These are phyloP conservation scores for Arabis hirsuta DNA, from an alignment of 345 rosid genomes.

Conservation along the genomic window DNA sequence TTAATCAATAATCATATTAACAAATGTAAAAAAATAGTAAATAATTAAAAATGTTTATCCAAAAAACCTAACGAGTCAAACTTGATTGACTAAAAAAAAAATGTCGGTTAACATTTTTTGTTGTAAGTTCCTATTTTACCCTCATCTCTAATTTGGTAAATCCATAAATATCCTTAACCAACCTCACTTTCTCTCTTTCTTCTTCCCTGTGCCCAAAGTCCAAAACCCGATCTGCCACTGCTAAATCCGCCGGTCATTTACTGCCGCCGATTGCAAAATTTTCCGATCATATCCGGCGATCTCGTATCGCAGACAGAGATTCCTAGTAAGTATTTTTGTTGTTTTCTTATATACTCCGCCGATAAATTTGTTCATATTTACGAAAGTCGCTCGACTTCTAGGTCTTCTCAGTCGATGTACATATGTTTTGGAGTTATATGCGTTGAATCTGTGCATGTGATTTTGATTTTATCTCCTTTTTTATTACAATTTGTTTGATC, in stretches of 20 bases:
- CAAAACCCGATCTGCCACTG: slow-evolving; percentile 31
- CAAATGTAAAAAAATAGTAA: background rate
- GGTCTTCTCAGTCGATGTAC: slow-evolving; percentile 13
- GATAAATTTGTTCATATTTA: slow-evolving; percentile 22
- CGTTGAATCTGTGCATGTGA: slow-evolving; percentile 15
- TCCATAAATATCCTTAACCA: slow-evolving; percentile 32
- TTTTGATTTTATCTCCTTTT: slow-evolving; percentile 20
- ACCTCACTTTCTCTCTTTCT: slow-evolving; percentile 2
- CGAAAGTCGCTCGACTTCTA: slow-evolving; percentile 22
- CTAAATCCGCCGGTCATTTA: slow-evolving; percentile 34
- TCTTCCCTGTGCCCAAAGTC: slow-evolving; percentile 16
- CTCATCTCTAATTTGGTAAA: background rate
- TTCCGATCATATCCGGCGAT: slow-evolving; percentile 22
- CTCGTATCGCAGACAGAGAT: background rate
- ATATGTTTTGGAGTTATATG: background rate
- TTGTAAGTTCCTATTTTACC: slow-evolving; percentile 27
- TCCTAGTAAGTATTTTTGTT: slow-evolving; percentile 9
- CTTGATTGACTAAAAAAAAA: slow-evolving; percentile 23
- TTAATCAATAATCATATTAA: no score
- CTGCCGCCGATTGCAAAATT: slow-evolving; percentile 9
- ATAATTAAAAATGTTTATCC: background rate
- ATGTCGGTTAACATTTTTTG: background rate
- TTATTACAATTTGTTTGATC: slow-evolving; percentile 31
- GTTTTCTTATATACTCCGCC: slow-evolving; percentile 12
- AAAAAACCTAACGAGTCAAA: slow-evolving; percentile 25